Evolutionary conservation across 345 rosid genomes (phyloP), one percentile per base, ranked within the genome.

Genomic region (Heritiera fomes): DNA sequence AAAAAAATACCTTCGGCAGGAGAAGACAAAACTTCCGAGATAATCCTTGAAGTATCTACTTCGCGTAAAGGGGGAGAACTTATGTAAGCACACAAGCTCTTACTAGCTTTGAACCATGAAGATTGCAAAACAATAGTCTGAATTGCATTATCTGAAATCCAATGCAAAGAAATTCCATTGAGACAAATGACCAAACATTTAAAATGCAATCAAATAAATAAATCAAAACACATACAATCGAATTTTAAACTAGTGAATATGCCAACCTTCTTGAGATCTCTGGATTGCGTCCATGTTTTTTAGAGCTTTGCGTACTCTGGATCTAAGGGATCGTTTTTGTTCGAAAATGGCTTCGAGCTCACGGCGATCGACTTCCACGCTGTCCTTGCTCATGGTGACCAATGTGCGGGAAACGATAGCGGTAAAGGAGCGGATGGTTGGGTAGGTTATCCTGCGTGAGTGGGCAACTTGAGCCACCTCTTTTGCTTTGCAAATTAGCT

Each of bases 71-170:
- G 86, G 47, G 82, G 87, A 88, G 97, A 92, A 86, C 93, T 91
- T 83, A 94, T 86, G 81, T 92, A 96, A 71, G 97, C 98, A 80
- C 98, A 92, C 77, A 96, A 65, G 45, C 93, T 82, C 89, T 78
- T 67, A 79, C 91, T 82, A 50, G 92, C 88, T 79, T 86, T 91
- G 84, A 96, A 94, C 97, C 94, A 96, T 4, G 91, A 90, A 78
- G 97, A 86, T 80, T 89, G 91, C 73, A 92, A 79, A 78, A 92
- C 90, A 84, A 84, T 83, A 23, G 80, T 90, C 83, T 91, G 94
- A 78, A 94, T 94, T 5, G 88, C 89, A 70, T 88, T 85, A 72
- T 96, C 97, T 96, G 84, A 45, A 46, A 66, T 60, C 41, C 66
- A 73, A 74, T 53, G 77, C 83, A 34, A 15, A 32, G 18, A 47